Percentiles rank a stretch among this genome's conserved stretches.
phyloP scores from a whole-genome alignment of 441 rosid genomes.

The Oxalis stricta region DNA sequence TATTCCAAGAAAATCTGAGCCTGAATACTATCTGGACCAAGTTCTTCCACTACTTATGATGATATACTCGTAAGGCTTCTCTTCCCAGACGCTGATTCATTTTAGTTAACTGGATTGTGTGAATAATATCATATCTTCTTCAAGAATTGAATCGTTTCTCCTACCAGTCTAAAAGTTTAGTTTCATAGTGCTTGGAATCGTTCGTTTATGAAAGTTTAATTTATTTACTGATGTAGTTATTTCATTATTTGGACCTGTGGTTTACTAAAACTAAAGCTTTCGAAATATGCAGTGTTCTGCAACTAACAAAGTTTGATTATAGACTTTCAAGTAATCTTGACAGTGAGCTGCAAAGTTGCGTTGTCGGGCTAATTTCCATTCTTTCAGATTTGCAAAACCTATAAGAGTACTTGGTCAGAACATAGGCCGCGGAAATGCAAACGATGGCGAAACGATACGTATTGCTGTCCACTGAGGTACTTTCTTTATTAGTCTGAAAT shows the following conservation, averaged over 20 bases:
- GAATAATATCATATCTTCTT: too few relatives aligned
- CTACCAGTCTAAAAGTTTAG: too few relatives aligned
- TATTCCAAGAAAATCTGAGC: constrained; percentile 88
- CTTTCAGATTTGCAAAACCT: constrained; percentile 77
- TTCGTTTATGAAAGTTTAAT: too few relatives aligned
- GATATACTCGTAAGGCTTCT: constrained; percentile 52
- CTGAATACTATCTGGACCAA: constrained; percentile 92
- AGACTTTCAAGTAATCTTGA: constrained; percentile 86
- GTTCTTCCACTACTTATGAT: constrained; percentile 72
- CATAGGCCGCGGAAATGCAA: constrained; percentile 64
- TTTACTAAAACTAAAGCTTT: constrained; percentile 9
- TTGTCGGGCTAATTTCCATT: constrained; percentile 85
- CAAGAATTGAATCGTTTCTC: too few relatives aligned
- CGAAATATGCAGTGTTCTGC: constrained; percentile 66
- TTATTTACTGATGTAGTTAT: too few relatives aligned
- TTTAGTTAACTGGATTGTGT: neutral
- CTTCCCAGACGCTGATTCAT: constrained; percentile 2
- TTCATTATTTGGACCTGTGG: constrained; percentile 1
- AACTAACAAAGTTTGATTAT: constrained; percentile 92
- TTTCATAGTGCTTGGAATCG: too few relatives aligned
- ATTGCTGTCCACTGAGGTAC: constrained; percentile 90
- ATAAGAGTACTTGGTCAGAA: constrained; percentile 66
- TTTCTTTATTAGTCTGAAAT: constrained; percentile 3
- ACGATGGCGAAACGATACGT: constrained; percentile 60
- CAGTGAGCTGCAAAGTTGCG: constrained; percentile 77